Base-by-base conservation (phyloP, 1,139 yeast species). In the Hyphopichia fennica region DNA sequence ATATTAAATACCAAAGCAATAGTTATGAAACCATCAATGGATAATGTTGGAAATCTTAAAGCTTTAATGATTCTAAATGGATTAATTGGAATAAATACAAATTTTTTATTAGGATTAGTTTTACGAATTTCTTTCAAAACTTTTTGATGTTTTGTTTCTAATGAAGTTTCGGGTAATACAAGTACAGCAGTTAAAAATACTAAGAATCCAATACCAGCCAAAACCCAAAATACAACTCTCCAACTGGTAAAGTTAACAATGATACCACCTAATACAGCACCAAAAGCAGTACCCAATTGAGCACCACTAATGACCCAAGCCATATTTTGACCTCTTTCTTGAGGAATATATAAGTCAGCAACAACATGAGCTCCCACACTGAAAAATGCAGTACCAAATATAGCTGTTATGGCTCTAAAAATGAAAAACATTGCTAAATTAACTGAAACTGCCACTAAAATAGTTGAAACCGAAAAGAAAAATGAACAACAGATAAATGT, bases 381-480 rank as follows among this genome's bases (percentile, higher is more conserved):
- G 53, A 77, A 77, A 43, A 77, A 77, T 0, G 79, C 68, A 1
- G 81, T 75, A 3, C 82, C 82, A 51, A 73, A 73, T n/a, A 78
- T 49, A 0, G 79, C 82, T 14, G 73, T 59, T 6, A 67, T 39
- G 4, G 75, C 66, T 47, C 82, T 58, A 46, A 77, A 77, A 0
- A 77, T 59, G 45, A 61, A 71, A 50, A 77, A 78, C 79, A 75
- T 77, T 6, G 77, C 72, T 38, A 78, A 51, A 48, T 78, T 68
- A 34, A 64, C 74, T 2, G 81, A 68, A 2, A 71, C 65, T 0
- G 76, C 80, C 4, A 72, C 73, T 7, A 74, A 48, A 1, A 67
- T 51, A 5, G 72, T 58, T 17, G 72, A 58, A 1, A 73, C 41
- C 5, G 66, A 45, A 41, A 65, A 72, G 8, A 64, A 44, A 2